Base-by-base conservation (phyloP, 495 filamentous ascomycete species). In the Aspergillus coremiiformis region DNA sequence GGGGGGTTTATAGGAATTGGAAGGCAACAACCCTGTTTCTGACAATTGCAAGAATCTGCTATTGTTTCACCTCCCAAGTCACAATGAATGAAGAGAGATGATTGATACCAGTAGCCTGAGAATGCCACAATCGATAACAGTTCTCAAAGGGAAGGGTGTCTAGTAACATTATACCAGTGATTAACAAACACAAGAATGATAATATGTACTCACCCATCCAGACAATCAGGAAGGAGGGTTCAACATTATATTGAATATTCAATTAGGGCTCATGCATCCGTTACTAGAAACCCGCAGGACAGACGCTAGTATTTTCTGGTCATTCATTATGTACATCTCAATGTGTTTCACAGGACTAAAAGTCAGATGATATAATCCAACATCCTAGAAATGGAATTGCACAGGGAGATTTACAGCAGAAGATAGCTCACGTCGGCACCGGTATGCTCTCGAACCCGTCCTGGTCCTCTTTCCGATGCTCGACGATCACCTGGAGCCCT, bases 401-500 rank as follows among this genome's bases (percentile, higher is more conserved):
- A 53, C 19, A 9, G 2, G 12, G 12, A 11, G 27, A 30, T 30
- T 9, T 9, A 30, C 27, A 3, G 12, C 32, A 32, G 15, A 17
- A 32, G 15, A 42, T 5, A 9, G 8, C 30, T 61, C 33, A 61
- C 24, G 52, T 55, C 12, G 70, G 70, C 3, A 68, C 53, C 66
- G 63, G 56, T 43, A 78, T 65, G 29, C 24, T 54, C 57, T 81
- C 78, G 68, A 73, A 85, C 9, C 74, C 75, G 49, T 78, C 76
- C 27, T 78, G 72, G 0, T 74, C 79, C 35, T 72, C 64, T 53
- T 71, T 52, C 23, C 69, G 67, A 27, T 74, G 59, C 53, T 81
- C 73, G 39, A 74, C 76, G 58, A 84, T 71, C 1, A 84, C 75
- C 50, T 82, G 71, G 32, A 84, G 64, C 23, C 74, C 77, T 14